Evolutionary conservation across 2,329 filamentous ascomycete genomes (phyloP), one percentile per base, ranked within the genome.

Genomic region (Exophiala spinifera): DNA sequence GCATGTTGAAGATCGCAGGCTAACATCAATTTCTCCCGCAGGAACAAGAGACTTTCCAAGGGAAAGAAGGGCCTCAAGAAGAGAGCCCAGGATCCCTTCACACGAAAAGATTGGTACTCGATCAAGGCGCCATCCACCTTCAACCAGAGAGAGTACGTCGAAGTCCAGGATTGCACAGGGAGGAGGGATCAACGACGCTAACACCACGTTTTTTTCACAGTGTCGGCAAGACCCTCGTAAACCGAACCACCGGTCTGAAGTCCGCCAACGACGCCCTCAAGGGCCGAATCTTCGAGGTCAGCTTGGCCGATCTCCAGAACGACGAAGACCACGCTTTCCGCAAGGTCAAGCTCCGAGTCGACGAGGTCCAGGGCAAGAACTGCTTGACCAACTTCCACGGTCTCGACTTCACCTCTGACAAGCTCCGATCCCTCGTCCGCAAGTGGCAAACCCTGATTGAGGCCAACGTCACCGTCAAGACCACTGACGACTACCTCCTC

Each of bases 1-100:
- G 13, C 17, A 39, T 37, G 28, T 39, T 13, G n/a, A 17, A 19
- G 21, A 49, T 33, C 15, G 28, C n/a, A 49, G n/a, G 37, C 34
- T 49, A 31, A 49, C 51, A 49, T 17, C 28, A 21, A 8, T 36
- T 34, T 43, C 42, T 19, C 40, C 21, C 23, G 23, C 69, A 91
- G 87, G 89, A 99, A 99, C 87, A 99, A 99, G 91, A 91, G 94
- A 85, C 86, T 99, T 83, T 97, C 94, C 67, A 99, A 99, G 86
- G 94, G 94, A 82, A 99, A 97, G 90, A 99, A 99, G 87, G 92
- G 94, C 79, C 84, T 97, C 76, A 97, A 97, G 90, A 97, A 99
- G 92, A 92, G 92, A 82, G 92, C 91, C 72, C 81, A 87, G 70
- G 94, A 99, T 79, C 92, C 94, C 72, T 97, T 97, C 84, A 85